Evolutionary conservation across 73 alveolate genomes (phyloP).

Genomic region (Paramecium sonneborni): DNA sequence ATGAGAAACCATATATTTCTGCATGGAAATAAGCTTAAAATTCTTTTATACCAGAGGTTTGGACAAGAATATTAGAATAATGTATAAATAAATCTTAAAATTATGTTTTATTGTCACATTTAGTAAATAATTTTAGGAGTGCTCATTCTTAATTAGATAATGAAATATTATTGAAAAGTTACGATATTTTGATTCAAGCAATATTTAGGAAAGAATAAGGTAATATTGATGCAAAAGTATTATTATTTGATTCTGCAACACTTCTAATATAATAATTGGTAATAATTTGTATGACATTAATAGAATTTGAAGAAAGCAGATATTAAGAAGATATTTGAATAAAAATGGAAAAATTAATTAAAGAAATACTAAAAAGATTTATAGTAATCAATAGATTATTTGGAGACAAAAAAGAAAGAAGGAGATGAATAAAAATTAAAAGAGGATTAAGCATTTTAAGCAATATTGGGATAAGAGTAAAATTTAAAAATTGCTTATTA

Average conservation of each 20-base stretch:
- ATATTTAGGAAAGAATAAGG: constrained; percentile 21
- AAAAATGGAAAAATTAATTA: neutral
- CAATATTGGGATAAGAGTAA: neutral
- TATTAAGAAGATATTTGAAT: neutral
- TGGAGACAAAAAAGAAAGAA: neutral
- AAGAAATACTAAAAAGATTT: constrained; percentile 31
- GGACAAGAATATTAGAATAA: constrained; percentile 10
- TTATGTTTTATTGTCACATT: neutral
- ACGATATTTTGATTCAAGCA: neutral
- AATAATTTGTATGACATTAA: neutral
- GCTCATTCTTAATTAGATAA: neutral
- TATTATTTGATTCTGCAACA: constrained; percentile 16
- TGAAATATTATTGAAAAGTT: neutral
- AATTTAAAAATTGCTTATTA: constrained; percentile 23
- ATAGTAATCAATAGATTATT: neutral
- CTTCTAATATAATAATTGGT: constrained; percentile 9
- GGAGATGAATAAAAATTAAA: neutral
- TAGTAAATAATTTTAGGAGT: neutral
- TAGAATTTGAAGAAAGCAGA: neutral
- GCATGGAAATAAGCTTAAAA: constrained; percentile 10
- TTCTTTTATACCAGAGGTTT: neutral
- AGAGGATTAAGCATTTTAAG: neutral
- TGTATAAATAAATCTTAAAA: constrained; percentile 10
- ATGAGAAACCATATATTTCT: constrained; percentile 17
- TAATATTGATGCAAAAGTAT: neutral